Conservation (phyloP, 371 early-diverging fungal genomes). For the Rhizomucor pusillus region DNA sequence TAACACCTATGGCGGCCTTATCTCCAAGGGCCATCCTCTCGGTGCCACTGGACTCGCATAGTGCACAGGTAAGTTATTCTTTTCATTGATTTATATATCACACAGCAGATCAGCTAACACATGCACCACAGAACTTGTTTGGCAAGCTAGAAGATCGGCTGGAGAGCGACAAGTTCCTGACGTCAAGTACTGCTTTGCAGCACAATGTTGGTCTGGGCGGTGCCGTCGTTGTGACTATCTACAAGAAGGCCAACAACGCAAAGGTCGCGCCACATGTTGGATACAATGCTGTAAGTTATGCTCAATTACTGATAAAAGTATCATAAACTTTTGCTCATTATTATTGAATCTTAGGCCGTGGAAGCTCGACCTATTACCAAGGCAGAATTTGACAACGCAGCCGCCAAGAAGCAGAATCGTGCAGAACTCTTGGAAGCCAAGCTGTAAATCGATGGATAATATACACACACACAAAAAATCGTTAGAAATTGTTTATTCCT, state of each 20-base stretch:
- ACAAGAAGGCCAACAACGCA: constrained; percentile 51
- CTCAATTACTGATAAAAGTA: background rate
- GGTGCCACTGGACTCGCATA: constrained; percentile 85
- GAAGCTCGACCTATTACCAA: constrained; percentile 62
- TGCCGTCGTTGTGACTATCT: constrained; percentile 71
- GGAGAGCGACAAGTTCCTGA: constrained; percentile 73
- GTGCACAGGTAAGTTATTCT: constrained; percentile 52
- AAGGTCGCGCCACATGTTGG: constrained; percentile 53
- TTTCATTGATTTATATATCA: background rate
- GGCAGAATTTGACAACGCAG: constrained; percentile 60
- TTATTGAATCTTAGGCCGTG: constrained; percentile 30
- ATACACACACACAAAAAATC: background rate
- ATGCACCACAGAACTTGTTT: constrained; percentile 40
- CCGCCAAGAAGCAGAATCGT: constrained; percentile 41
- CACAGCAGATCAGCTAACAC: background rate
- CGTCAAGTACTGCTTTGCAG: constrained; percentile 64
- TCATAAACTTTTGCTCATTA: too few species aligned
- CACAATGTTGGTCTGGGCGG: constrained; percentile 84
- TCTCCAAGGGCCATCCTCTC: constrained; percentile 82
- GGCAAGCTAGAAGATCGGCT: constrained; percentile 72
- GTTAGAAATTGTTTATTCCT: background rate
- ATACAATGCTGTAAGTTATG: constrained; percentile 64
- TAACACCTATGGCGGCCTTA: constrained; percentile 70
- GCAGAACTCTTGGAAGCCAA: constrained; percentile 43
- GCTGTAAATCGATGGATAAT: constrained; percentile 15